Base-by-base conservation (phyloP, 1,139 yeast genomes). In the Pichia cactophila region DNA sequence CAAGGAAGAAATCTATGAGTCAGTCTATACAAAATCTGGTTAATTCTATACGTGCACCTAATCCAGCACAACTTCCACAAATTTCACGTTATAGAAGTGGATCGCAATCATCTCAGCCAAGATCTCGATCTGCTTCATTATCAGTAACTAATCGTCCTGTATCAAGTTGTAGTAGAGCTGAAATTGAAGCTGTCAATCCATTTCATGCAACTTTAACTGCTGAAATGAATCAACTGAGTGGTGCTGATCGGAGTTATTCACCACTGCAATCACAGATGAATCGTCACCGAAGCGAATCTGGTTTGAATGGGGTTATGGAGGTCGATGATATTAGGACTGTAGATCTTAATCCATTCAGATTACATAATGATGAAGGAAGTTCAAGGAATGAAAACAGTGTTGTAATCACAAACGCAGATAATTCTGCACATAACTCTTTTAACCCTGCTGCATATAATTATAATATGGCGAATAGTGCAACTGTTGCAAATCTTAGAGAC, bases 391-490 rank as follows among this genome's bases (percentile, higher is more conserved):
- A 33, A 5, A 23, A 4, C 28, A 46, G 45, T n/a, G 41, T 49
- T 11, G 45, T 45, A 17, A 42, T 50, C 17, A 48, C 50, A 2
- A 47, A 50, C 33, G 37, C 14, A 11, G 47, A 50, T 43, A 45
- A 35, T 29, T 45, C 46, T 31, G 54, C 54, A 12, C 64, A 61
- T 47, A 61, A 60, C 48, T 47, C 61, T 26, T 61, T 59, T 43
- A 59, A 60, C 48, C 48, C 62, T 3, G 58, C 53, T 20, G 46
- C 55, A 6, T 61, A 61, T 55, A 59, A 58, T 39, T 45, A 53
- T 36, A 59, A 49, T 44, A 46, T 61, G 46, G 59, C 63, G 3
- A 62, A 58, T 38, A 60, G 63, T 47, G 62, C 58, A 35, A 62
- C 66, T 1, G 58, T 62, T 47, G 55, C 64, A 10, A 61, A 62